Conservation (phyloP, 2,329 filamentous ascomycete genomes). For the Talaromyces amestolkiae region DNA sequence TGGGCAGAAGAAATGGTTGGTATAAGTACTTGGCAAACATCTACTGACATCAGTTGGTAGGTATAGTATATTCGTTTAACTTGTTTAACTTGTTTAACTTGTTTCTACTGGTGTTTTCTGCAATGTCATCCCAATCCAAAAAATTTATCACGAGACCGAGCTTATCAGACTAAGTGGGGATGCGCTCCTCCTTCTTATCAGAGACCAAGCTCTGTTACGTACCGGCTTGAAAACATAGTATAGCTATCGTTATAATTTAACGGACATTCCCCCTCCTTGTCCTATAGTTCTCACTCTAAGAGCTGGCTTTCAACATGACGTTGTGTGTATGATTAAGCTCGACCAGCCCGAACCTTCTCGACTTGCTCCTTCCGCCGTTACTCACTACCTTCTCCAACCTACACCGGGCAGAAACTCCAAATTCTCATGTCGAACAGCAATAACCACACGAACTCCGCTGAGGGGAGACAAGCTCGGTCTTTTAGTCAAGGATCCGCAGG, state of each 20-base stretch:
- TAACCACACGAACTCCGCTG: background rate
- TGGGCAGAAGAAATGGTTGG: too few relatives aligned
- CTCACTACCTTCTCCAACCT: background rate
- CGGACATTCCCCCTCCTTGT: background rate
- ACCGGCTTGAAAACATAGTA: too few relatives aligned
- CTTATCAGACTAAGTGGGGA: constrained; percentile 11
- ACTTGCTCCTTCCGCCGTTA: background rate
- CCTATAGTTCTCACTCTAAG: background rate
- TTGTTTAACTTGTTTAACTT: too few relatives aligned
- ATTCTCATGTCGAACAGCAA: constrained; percentile 12
- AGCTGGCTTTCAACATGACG: background rate
- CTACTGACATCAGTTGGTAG: too few relatives aligned
- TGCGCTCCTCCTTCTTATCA: constrained; percentile 4
- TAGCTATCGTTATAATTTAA: background rate
- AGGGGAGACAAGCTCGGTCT: constrained; percentile 18
- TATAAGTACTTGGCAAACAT: too few relatives aligned
- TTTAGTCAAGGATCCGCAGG: constrained; percentile 19
- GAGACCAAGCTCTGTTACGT: background rate
- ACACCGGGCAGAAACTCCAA: background rate
- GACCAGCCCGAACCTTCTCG: constrained; percentile 4
- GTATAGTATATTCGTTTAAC: too few relatives aligned
- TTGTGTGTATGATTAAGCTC: background rate
- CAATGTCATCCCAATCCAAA: background rate
- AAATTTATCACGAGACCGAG: background rate
- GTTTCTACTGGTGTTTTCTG: too few relatives aligned